A percentile compares a stretch with the other conserved stretches of the same genome.
Evolutionary conservation across 768 basidiomycete species (phyloP).

Genomic region (Trametes cubensis): DNA sequence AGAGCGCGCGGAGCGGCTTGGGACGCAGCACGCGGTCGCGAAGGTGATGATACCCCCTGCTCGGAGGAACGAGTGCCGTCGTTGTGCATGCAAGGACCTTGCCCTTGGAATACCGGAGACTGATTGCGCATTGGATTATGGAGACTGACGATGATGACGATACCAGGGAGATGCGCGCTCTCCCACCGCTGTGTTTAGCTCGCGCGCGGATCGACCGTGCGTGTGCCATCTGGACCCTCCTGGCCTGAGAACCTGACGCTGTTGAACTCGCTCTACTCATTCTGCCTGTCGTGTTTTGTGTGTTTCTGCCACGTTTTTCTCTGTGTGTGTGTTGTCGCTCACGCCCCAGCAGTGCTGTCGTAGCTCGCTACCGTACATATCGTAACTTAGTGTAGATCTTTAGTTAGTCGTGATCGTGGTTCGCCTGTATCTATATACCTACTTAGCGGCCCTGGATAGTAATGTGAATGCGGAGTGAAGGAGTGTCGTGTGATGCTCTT

Average conservation of each 20-base stretch:
- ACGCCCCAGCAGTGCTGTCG: background rate
- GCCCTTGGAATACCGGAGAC: too few relatives aligned
- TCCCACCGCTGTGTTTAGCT: too few relatives aligned
- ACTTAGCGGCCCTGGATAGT: background rate
- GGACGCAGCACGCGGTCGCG: conserved; percentile 11
- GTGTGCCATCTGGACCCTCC: too few relatives aligned
- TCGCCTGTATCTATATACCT: background rate
- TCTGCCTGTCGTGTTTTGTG: background rate
- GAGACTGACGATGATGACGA: background rate
- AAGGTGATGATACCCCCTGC: conserved; percentile 5
- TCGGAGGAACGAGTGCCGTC: too few relatives aligned
- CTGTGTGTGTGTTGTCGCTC: background rate
- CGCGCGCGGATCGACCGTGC: too few relatives aligned
- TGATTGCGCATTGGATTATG: too few relatives aligned
- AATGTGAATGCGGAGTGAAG: too few relatives aligned
- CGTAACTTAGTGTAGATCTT: conserved; percentile 6
- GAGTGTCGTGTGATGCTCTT: too few relatives aligned
- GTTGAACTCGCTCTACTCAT: background rate
- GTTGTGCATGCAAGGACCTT: background rate
- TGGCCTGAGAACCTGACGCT: background rate
- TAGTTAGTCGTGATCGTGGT: background rate
- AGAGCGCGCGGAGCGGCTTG: conserved; percentile 42
- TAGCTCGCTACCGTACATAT: background rate
- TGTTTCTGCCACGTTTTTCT: background rate
- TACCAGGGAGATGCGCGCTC: background rate